Evolutionary conservation across 108 stramenopile genomes (phyloP).

Genomic region (Nitzschia sp.): DNA sequence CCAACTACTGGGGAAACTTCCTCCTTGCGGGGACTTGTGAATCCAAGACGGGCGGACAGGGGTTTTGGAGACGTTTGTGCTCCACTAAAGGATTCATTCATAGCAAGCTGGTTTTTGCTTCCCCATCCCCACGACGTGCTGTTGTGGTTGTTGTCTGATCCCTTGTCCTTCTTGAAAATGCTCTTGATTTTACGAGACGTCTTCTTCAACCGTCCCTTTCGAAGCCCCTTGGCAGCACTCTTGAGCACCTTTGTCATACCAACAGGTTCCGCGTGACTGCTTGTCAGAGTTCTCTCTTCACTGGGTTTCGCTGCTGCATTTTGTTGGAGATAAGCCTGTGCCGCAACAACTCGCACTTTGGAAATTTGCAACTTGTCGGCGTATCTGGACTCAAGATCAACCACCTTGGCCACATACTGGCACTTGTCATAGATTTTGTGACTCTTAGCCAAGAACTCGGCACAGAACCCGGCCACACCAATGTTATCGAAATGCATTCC

Average conservation of each 20-base stretch:
- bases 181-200: constrained; percentile 10
- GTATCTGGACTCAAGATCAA: constrained; percentile 13
- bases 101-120: constrained; percentile 13
- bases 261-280: neutral
- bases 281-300: neutral
- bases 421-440: constrained; percentile 17
- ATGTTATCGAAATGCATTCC: constrained; percentile 17
- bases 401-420: constrained; percentile 17
- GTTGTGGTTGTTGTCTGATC: neutral
- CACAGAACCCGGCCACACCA: constrained; percentile 6
- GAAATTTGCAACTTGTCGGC: constrained; percentile 14
- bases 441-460: constrained; percentile 18
- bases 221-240: constrained; percentile 4
- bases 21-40: neutral
- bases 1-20: neutral
- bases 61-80: neutral
- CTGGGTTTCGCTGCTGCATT: constrained; percentile 5
- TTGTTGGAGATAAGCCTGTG: neutral
- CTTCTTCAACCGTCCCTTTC: constrained; percentile 1
- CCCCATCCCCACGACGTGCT: constrained; percentile 9
- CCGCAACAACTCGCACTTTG: neutral
- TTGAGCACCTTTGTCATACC: constrained; percentile 11
- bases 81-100: neutral
- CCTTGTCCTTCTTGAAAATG: constrained; percentile 16
- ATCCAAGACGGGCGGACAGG: neutral